Conservation (phyloP, 192 early-diverging fungal species). For the Umbelopsis isabellina region DNA sequence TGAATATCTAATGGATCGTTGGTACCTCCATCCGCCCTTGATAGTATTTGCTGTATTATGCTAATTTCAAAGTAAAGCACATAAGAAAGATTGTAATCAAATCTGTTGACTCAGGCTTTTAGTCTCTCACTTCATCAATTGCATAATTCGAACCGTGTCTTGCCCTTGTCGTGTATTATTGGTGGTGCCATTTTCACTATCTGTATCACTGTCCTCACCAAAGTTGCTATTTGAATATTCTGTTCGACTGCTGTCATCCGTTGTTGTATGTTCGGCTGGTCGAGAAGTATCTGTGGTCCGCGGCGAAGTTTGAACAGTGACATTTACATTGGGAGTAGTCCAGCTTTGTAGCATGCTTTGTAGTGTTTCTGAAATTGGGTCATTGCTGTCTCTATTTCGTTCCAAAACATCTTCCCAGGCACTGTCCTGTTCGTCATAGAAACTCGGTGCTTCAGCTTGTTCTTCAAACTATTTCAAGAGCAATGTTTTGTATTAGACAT, state of each 20-base stretch:
- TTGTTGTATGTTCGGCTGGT: not conserved
- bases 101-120: not conserved
- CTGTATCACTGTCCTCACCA: not conserved
- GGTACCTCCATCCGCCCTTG: constrained; percentile 36
- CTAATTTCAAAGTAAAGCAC: not conserved
- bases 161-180: not conserved
- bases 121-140: constrained; percentile 2
- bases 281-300: not conserved
- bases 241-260: not conserved
- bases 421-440: not conserved
- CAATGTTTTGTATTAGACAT: not conserved
- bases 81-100: not conserved
- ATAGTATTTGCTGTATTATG: constrained; percentile 29
- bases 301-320: not conserved
- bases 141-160: constrained; percentile 15
- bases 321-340: not conserved
- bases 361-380: not conserved
- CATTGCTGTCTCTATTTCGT: not conserved
- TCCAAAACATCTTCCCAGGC: not conserved
- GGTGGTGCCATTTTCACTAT: not conserved
- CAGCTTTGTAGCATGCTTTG: constrained; percentile 8
- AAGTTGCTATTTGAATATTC: too few relatives aligned
- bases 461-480: not conserved
- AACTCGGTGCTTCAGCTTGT: not conserved
- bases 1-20: constrained; percentile 43